Conservation (phyloP, 1,284 basidiomycete species). For the Limonomyces culmigenus region DNA sequence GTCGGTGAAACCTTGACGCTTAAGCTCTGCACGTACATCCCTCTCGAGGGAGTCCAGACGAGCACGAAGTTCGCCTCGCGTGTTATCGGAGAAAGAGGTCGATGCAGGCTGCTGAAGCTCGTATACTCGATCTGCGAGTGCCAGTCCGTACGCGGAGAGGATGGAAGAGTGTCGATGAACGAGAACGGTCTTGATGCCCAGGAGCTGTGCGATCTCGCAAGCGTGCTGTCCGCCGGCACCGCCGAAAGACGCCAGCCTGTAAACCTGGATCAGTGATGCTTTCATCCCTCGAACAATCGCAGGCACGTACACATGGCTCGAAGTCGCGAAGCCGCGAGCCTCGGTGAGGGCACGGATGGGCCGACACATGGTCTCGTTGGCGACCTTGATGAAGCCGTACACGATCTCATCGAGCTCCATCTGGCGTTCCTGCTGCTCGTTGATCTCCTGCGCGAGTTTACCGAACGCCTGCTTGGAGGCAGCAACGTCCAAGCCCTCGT, state of each 20-base stretch:
- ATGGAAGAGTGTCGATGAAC: constrained; percentile 81
- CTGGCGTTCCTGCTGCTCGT: constrained; percentile 34
- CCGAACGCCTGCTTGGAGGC: constrained; percentile 53
- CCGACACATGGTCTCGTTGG: constrained; percentile 86
- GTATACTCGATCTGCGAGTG: constrained; percentile 71
- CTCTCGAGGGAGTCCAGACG: constrained; percentile 54
- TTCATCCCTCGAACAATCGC: constrained; percentile 1
- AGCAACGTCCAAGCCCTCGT: constrained; percentile 62
- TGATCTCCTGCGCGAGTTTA: constrained; percentile 49
- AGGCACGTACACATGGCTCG: constrained; percentile 54
- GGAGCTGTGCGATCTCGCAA: constrained; percentile 67
- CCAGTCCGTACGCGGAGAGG: constrained; percentile 80
- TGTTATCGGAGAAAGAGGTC: constrained; percentile 45
- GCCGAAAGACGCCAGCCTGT: constrained; percentile 73
- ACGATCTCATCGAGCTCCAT: constrained; percentile 75
- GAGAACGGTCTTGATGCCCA: constrained; percentile 73
- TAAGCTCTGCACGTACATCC: constrained; percentile 50
- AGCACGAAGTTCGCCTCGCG: constrained; percentile 30
- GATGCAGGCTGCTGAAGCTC: constrained; percentile 83
- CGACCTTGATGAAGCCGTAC: constrained; percentile 86
- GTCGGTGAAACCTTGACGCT: constrained; percentile 65
- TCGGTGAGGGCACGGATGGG: constrained; percentile 89
- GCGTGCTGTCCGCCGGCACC: constrained; percentile 89
- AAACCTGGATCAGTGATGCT: background rate
- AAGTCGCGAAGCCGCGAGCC: constrained; percentile 73